Conservation (phyloP, 2,329 filamentous ascomycete species). For the Ophiostoma sp. region DNA sequence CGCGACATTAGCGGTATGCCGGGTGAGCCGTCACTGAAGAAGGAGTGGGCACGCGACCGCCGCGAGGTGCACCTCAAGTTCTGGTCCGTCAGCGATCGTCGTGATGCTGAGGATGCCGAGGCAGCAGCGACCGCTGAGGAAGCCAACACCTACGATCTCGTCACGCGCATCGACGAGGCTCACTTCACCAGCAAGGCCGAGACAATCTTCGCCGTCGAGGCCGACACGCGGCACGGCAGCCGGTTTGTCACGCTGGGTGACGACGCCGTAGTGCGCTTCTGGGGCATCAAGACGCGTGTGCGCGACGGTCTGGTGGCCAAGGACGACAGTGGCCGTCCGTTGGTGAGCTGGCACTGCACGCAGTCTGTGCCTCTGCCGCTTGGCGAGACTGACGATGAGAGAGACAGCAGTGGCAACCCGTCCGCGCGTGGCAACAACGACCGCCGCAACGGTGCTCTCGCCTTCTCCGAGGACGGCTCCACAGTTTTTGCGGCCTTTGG, state of each 20-base stretch:
- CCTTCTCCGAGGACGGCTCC: slow-evolving; percentile 83
- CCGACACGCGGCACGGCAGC: slow-evolving; percentile 62
- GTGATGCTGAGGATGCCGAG: slow-evolving; percentile 27
- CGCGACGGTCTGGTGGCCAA: slow-evolving; percentile 67
- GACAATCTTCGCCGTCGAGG: slow-evolving; percentile 69
- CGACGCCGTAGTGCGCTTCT: slow-evolving; percentile 76
- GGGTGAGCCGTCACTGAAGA: slow-evolving; percentile 39
- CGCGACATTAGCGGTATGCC: slow-evolving; percentile 65
- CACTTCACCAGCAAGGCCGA: slow-evolving; percentile 62
- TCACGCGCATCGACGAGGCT: slow-evolving; percentile 80
- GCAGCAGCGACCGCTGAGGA: neutral
- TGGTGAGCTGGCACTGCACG: slow-evolving; percentile 74
- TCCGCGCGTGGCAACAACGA: slow-evolving; percentile 35
- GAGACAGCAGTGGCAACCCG: neutral
- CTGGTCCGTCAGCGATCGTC: slow-evolving; percentile 65
- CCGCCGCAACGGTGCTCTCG: slow-evolving; percentile 61
- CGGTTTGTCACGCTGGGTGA: slow-evolving; percentile 84
- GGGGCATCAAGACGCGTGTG: slow-evolving; percentile 71
- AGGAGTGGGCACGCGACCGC: slow-evolving; percentile 51
- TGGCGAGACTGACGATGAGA: slow-evolving; percentile 3
- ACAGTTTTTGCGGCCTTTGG: slow-evolving; percentile 70
- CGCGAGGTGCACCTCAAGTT: slow-evolving; percentile 86
- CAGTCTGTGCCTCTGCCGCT: slow-evolving; percentile 51
- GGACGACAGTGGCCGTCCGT: slow-evolving; percentile 53
- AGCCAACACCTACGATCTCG: slow-evolving; percentile 62